Percentiles rank a stretch among this genome's conserved stretches.
phyloP scores from a whole-genome alignment of 2,329 filamentous ascomycete genomes.

The Teratosphaeria zuluensis region DNA sequence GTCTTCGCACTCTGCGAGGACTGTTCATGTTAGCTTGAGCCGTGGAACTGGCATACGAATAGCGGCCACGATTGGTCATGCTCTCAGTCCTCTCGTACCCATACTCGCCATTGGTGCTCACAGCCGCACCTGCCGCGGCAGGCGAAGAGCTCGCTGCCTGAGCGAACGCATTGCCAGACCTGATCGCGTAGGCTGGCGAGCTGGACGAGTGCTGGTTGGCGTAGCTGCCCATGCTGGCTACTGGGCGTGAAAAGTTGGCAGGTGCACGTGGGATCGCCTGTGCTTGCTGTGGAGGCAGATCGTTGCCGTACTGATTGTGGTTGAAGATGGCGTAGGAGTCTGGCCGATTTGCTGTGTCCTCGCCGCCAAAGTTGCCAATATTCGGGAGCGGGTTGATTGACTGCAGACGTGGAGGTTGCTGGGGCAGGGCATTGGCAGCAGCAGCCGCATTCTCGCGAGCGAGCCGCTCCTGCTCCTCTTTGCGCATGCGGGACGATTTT shows the following conservation, averaged over 20 bases:
- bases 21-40: slow-evolving; percentile 83
- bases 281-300: slow-evolving; percentile 1
- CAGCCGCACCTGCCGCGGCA: background rate
- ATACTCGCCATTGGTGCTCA: slow-evolving; percentile 40
- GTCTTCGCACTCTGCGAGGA: slow-evolving; percentile 78
- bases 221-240: slow-evolving; percentile 10
- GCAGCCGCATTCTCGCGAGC: slow-evolving; percentile 1
- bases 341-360: slow-evolving; percentile 33
- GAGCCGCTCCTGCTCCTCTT: slow-evolving; percentile 9
- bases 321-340: slow-evolving; percentile 53
- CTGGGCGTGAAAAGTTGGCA: slow-evolving; percentile 26
- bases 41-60: slow-evolving; percentile 94
- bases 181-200: slow-evolving; percentile 18
- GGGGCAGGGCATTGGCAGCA: slow-evolving; percentile 38
- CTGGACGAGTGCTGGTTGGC: slow-evolving; percentile 11
- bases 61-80: slow-evolving; percentile 92
- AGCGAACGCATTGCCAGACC: slow-evolving; percentile 12
- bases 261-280: slow-evolving; percentile 5
- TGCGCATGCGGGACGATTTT: slow-evolving; percentile 27
- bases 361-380: slow-evolving; percentile 49
- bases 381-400: slow-evolving; percentile 33
- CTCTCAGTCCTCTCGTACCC: slow-evolving; percentile 68
- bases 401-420: slow-evolving; percentile 51
- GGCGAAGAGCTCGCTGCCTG: slow-evolving; percentile 14
- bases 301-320: slow-evolving; percentile 31